Evolutionary conservation across 2,329 filamentous ascomycete genomes (phyloP).

Genomic region (Catunica adiposa): DNA sequence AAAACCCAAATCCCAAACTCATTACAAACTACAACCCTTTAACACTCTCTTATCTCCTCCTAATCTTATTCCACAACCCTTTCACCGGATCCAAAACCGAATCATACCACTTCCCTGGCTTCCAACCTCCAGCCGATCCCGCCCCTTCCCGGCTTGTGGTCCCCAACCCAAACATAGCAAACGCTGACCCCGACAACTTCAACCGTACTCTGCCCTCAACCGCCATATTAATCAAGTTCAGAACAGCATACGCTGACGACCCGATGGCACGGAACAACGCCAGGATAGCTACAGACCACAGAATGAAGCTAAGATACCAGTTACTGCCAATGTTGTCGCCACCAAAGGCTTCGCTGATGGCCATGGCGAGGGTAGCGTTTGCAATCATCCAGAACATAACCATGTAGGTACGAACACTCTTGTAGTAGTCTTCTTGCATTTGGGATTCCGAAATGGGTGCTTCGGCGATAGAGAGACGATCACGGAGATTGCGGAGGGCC

Average conservation of each 20-base stretch:
- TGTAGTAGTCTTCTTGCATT: constrained; percentile 96
- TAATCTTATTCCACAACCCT: constrained; percentile 9
- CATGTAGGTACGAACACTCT: constrained; percentile 93
- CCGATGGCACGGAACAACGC: constrained; percentile 82
- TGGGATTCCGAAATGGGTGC: constrained; percentile 53
- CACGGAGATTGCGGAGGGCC: constrained; percentile 85
- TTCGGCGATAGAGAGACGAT: constrained; percentile 66
- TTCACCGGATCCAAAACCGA: constrained; percentile 12
- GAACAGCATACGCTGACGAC: constrained; percentile 61
- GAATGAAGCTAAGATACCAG: constrained; percentile 79
- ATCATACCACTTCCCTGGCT: constrained; percentile 13
- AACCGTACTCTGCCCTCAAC: constrained; percentile 66
- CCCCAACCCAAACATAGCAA: constrained; percentile 2
- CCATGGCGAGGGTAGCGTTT: constrained; percentile 88
- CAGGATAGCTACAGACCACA: constrained; percentile 77
- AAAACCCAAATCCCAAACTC: background rate
- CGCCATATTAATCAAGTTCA: constrained; percentile 68
- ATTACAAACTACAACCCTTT: background rate
- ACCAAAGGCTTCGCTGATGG: constrained; percentile 71
- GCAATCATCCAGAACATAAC: constrained; percentile 86
- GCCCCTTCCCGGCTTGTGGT: background rate
- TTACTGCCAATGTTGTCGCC: constrained; percentile 58
- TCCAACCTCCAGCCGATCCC: constrained; percentile 11
- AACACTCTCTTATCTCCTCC: background rate
- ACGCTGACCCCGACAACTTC: constrained; percentile 33